Base-by-base conservation (phyloP, 108 stramenopile species). In the Cyclotella baltica region DNA sequence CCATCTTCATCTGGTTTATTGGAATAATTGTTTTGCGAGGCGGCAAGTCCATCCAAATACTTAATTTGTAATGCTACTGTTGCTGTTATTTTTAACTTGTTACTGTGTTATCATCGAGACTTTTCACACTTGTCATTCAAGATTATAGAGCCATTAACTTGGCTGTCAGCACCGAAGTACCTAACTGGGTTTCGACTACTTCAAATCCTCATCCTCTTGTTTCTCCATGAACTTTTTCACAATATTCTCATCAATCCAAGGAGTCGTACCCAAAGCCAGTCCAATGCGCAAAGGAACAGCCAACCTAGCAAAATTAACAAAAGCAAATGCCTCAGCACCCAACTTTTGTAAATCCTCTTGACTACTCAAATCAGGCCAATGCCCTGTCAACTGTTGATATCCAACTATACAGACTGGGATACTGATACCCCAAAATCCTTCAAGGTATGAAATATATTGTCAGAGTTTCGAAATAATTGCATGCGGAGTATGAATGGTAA, bases 241-340 rank as follows among this genome's bases (percentile, higher is more conserved):
- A 23, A 93, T 28, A 67, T 93, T 95, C 25, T 84, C 81, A 40
- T 95, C 87, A 47, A 95, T 83, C 92, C 92, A 95, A 1, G 80
- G 75, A 13, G 90, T 89, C 4, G 94, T 95, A 59, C 85, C 83
- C 65, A 93, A 67, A 31, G 92, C 95, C 61, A 93, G 67, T 11
- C 95, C 95, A 63, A 96, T 92, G 61, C 95, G 75, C 23, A 96
- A 75, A 2, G 95, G 95, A 13, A 96, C 92, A 6, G 95, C 95
- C 62, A 96, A 90, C 64, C 95, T 76, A 25, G 95, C 95, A 88
- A 96, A 90, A 67, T 93, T 96, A 36, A 90, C 90, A 85, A 96
- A 96, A 23, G 95, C 95, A 87, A 94, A 94, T 13, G 92, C 92
- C 84, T 94, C 93, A 6, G 87, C 93, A 9, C 89, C 88, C 30